These are phyloP conservation scores for Pseudotsuga menziesii DNA, from an alignment of 75 land plant genomes.

Conservation along the genomic window DNA sequence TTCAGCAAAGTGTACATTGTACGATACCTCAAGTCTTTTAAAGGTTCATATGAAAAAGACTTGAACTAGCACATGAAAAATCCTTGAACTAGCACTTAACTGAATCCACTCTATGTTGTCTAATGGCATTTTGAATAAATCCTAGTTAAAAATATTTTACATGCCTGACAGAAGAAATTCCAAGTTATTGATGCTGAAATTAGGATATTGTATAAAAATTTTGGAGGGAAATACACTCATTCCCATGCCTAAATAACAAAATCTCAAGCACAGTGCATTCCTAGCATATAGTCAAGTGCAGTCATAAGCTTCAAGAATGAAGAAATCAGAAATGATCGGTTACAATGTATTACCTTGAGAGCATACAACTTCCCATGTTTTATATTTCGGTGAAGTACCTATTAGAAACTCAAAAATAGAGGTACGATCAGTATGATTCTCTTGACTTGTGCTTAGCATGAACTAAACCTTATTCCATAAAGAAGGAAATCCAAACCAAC, in stretches of 20 bases:
- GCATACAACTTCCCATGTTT: conserved; percentile 34
- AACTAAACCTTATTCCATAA: neutral
- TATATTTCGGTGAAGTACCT: conserved; percentile 43
- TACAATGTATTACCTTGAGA: conserved; percentile 29
- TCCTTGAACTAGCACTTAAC: too few species aligned
- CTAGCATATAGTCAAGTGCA: neutral
- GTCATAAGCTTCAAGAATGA: neutral
- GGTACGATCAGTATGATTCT: neutral
- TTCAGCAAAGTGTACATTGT: too few species aligned
- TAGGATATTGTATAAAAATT: too few species aligned
- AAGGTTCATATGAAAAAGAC: too few species aligned
- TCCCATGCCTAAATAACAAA: neutral
- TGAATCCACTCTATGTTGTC: too few species aligned
- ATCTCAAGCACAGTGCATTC: neutral
- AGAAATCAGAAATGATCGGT: neutral
- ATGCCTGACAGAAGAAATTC: conserved; percentile 1
- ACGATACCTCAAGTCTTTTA: too few species aligned
- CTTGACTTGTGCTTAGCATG: neutral
- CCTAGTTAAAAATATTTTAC: neutral
- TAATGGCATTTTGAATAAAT: neutral
- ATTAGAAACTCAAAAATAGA: neutral
- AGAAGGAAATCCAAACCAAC: conserved; percentile 22
- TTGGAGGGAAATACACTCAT: neutral
- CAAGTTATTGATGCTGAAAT: neutral
- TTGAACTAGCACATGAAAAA: too few species aligned